Percentiles rank a stretch among this genome's conserved stretches.
Evolutionary conservation across 2,329 filamentous ascomycete genomes (phyloP).

Genomic region (Zasmidium citrigriseum): DNA sequence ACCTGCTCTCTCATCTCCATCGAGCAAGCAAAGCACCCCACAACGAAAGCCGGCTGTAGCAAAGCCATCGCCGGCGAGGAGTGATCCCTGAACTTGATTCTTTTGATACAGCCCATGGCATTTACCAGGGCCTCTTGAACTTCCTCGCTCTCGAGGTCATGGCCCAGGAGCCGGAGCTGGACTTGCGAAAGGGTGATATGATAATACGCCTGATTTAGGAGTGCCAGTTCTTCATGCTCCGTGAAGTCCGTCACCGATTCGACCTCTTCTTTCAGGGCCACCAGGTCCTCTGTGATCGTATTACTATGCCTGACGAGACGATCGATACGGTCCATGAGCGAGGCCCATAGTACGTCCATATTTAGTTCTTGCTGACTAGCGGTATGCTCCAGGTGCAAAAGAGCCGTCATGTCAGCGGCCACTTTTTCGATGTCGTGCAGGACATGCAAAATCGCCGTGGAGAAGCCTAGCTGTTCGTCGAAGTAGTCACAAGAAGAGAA

Average conservation of each 20-base stretch:
- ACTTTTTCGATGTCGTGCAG: neutral
- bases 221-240: neutral
- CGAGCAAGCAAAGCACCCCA: neutral
- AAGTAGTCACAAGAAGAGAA: neutral
- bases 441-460: neutral
- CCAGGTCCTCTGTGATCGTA: neutral
- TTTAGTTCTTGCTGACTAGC: neutral
- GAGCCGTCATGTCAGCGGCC: neutral
- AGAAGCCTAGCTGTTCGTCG: neutral
- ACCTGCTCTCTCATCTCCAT: neutral
- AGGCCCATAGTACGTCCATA: neutral
- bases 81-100: neutral
- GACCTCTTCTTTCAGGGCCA: neutral
- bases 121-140: neutral
- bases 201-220: neutral
- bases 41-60: neutral
- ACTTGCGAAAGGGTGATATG: neutral
- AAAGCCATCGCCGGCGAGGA: neutral
- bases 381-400: neutral
- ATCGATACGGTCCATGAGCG: neutral
- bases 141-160: neutral
- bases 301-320: neutral
- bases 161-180: neutral
- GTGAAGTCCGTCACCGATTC: neutral
- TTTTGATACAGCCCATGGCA: neutral